These are phyloP conservation scores for Kwoniella sp. DNA, from an alignment of 768 basidiomycete species.

Conservation along the genomic window DNA sequence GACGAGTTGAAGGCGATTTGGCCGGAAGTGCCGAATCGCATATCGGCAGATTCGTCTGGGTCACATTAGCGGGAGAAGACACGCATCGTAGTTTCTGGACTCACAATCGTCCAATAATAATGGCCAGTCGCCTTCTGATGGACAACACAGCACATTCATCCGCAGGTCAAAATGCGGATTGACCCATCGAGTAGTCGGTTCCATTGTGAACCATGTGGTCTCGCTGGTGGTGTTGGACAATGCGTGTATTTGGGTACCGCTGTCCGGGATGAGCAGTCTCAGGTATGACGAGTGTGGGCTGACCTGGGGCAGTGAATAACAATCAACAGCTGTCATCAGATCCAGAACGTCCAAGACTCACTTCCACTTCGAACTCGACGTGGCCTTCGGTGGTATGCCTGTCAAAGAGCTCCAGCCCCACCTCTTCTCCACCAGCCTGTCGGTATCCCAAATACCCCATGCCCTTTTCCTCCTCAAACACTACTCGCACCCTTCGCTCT, in stretches of 20 bases:
- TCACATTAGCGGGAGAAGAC: no score
- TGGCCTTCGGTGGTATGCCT: slow-evolving; percentile 16
- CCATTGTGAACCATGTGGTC: slow-evolving; percentile 24
- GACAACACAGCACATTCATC: slow-evolving; percentile 48
- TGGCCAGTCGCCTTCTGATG: slow-evolving; percentile 44
- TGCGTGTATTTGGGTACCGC: slow-evolving; percentile 27
- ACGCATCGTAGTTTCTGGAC: slow-evolving; percentile 4
- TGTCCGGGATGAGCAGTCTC: slow-evolving; percentile 38
- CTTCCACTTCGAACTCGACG: slow-evolving; percentile 43
- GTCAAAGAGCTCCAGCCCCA: slow-evolving; percentile 18
- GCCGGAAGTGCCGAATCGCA: slow-evolving; percentile 40
- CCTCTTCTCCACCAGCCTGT: background rate
- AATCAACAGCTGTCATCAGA: background rate
- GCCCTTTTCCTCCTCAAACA: slow-evolving; percentile 37
- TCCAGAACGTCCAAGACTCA: slow-evolving; percentile 7
- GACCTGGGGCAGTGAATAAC: no score
- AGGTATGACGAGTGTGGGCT: slow-evolving; percentile 28
- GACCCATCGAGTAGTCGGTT: slow-evolving; percentile 15
- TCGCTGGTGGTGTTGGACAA: slow-evolving; percentile 24
- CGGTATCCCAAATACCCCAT: slow-evolving; percentile 24
- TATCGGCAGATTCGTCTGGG: slow-evolving; percentile 40
- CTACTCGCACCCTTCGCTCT: slow-evolving; percentile 25
- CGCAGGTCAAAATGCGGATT: slow-evolving; percentile 39
- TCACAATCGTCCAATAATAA: slow-evolving; percentile 46
- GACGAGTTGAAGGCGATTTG: slow-evolving; percentile 47